Evolutionary conservation across 2,329 filamentous ascomycete species (phyloP).

Genomic region (Akanthomyces uredinophilus): DNA sequence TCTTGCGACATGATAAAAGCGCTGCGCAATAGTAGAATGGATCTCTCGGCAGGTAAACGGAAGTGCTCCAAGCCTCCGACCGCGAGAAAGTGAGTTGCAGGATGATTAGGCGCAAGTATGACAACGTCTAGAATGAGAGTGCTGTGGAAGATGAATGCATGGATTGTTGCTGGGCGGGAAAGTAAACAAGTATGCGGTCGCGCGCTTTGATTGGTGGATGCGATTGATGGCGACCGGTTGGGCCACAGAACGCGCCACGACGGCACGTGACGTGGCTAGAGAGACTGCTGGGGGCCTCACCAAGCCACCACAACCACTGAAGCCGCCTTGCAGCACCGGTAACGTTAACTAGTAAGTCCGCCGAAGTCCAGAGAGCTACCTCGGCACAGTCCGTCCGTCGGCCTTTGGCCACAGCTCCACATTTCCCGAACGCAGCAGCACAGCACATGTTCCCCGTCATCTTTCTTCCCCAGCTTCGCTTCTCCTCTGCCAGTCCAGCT

Average conservation of each 20-base stretch:
- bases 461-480: conserved; percentile 14
- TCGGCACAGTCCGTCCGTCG: conserved; percentile 26
- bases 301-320: conserved; percentile 1
- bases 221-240: too few relatives aligned
- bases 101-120: conserved; percentile 14
- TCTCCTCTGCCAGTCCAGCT: conserved; percentile 12
- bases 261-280: conserved; percentile 22
- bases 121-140: conserved; percentile 13
- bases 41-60: conserved; percentile 13
- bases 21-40: not conserved
- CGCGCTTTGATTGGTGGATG: conserved; percentile 17
- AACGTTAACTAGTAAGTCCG: not conserved
- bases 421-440: conserved; percentile 25
- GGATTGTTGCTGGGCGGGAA: conserved; percentile 34
- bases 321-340: not conserved
- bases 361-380: conserved; percentile 18
- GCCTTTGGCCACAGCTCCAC: conserved; percentile 20
- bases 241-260: conserved; percentile 12
- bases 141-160: not conserved
- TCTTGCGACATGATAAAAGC: conserved; percentile 70
- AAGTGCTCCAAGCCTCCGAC: conserved; percentile 12
- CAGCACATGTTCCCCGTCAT: conserved; percentile 26
- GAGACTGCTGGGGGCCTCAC: too few relatives aligned
- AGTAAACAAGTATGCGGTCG: conserved; percentile 36
- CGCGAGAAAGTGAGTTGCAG: not conserved